Conservation (phyloP, 1,284 basidiomycete species). For the Macrocystidia cucumis region DNA sequence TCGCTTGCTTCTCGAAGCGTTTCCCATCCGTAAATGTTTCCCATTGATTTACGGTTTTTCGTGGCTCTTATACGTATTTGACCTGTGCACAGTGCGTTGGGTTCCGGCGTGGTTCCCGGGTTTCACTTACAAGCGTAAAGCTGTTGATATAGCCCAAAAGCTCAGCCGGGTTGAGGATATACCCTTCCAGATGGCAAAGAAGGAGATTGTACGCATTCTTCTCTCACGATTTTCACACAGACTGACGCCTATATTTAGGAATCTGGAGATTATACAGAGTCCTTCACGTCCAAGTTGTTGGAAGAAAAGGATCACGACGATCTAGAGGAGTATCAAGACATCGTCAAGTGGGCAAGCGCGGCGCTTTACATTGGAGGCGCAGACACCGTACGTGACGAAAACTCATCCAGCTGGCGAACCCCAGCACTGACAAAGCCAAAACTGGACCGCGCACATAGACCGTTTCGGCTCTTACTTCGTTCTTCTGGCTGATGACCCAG, state of each 20-base stretch:
- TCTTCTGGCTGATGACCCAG: slow-evolving; percentile 9
- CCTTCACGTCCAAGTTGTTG: slow-evolving; percentile 30
- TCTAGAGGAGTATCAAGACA: slow-evolving; percentile 26
- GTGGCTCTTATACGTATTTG: too few species aligned
- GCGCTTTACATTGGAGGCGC: slow-evolving; percentile 35
- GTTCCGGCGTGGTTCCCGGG: slow-evolving; percentile 32
- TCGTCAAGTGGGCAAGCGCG: slow-evolving; percentile 34
- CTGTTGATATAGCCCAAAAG: too few species aligned
- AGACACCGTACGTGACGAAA: too few species aligned
- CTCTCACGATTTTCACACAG: background rate
- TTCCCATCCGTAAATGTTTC: slow-evolving; percentile 25
- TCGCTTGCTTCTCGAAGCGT: slow-evolving; percentile 36
- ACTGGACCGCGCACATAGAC: too few species aligned
- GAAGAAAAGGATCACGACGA: slow-evolving; percentile 14
- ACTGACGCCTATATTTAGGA: slow-evolving; percentile 13
- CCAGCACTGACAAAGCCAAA: too few species aligned
- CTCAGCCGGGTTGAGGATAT: too few species aligned
- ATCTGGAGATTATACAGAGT: slow-evolving; percentile 20
- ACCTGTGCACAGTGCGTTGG: slow-evolving; percentile 22
- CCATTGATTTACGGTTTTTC: background rate
- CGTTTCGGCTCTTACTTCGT: slow-evolving; percentile 6
- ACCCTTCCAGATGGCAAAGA: too few species aligned
- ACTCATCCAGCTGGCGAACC: too few species aligned
- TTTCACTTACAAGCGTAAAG: slow-evolving; percentile 28
- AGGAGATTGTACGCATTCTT: slow-evolving; percentile 30